A percentile compares a stretch with the other conserved stretches of the same genome.
These are phyloP conservation scores for Penicillium cataractarum DNA, from an alignment of 495 filamentous ascomycete species.

Conservation along the genomic window DNA sequence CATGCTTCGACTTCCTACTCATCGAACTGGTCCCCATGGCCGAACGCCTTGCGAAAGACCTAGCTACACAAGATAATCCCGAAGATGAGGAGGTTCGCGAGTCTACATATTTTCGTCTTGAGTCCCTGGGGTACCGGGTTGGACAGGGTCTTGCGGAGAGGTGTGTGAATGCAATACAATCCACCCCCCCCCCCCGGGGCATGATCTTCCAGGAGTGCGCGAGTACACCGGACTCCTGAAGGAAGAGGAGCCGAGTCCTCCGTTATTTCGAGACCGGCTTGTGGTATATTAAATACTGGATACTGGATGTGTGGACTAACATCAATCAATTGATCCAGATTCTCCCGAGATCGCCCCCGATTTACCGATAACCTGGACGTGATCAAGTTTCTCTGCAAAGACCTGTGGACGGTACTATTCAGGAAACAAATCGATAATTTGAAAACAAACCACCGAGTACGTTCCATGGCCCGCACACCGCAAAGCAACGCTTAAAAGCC, in stretches of 20 bases:
- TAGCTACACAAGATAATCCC: slow-evolving; percentile 40
- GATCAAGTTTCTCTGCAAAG: slow-evolving; percentile 98
- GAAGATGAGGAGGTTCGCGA: slow-evolving; percentile 84
- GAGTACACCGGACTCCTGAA: neutral
- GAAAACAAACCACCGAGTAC: slow-evolving; percentile 93
- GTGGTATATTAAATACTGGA: neutral
- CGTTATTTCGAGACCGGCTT: neutral
- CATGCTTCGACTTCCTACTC: slow-evolving; percentile 87
- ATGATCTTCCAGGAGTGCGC: neutral
- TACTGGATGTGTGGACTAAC: neutral
- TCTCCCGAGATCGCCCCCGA: slow-evolving; percentile 83
- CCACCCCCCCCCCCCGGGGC: neutral
- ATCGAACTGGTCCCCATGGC: slow-evolving; percentile 97
- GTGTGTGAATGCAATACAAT: slow-evolving; percentile 46
- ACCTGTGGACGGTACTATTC: slow-evolving; percentile 92
- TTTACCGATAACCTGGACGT: slow-evolving; percentile 86
- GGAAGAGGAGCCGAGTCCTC: no score
- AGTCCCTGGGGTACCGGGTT: slow-evolving; percentile 85
- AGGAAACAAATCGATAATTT: slow-evolving; percentile 97
- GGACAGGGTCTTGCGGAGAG: slow-evolving; percentile 91
- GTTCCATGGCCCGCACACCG: slow-evolving; percentile 14
- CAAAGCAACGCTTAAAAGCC: neutral
- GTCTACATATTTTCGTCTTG: slow-evolving; percentile 81
- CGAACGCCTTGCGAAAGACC: slow-evolving; percentile 65
- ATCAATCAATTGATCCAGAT: slow-evolving; percentile 52